phyloP scores from a whole-genome alignment of 106 monocot genomes.

The Dioscorea dumetorum region DNA sequence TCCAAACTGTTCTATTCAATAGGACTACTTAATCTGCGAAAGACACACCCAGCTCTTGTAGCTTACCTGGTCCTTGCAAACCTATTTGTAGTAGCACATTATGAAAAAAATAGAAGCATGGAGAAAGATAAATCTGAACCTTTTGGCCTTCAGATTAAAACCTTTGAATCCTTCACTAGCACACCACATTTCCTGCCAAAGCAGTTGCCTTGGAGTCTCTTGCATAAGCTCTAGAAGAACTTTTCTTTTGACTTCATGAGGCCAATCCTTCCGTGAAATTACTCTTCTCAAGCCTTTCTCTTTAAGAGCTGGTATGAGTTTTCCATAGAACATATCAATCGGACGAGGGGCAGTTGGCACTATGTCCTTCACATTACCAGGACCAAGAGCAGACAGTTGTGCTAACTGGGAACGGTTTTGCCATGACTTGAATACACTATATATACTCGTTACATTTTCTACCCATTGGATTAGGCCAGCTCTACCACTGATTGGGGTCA shows the following conservation, averaged over 20 bases:
- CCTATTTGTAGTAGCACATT: too few species aligned
- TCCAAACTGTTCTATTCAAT: too few species aligned
- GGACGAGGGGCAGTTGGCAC: conserved; percentile 80
- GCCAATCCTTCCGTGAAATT: conserved; percentile 97
- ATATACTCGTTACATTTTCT: conserved; percentile 87
- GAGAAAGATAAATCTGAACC: conserved; percentile 28
- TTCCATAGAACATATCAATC: conserved; percentile 99
- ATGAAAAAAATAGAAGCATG: background rate
- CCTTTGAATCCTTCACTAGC: conserved; percentile 89
- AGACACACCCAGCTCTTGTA: too few species aligned
- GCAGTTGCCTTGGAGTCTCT: conserved; percentile 87
- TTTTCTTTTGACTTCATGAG: conserved; percentile 96
- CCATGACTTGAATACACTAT: conserved; percentile 94
- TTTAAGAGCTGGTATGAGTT: conserved; percentile 97
- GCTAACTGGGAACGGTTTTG: conserved; percentile 62
- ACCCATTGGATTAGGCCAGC: conserved; percentile 99
- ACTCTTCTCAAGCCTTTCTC: conserved; percentile 94
- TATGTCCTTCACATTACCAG: conserved; percentile 35
- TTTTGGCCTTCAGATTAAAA: conserved; percentile 70
- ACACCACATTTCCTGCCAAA: conserved; percentile 96
- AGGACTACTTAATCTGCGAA: too few species aligned
- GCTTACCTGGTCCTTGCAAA: too few species aligned
- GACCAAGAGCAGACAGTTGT: conserved; percentile 42
- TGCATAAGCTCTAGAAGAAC: conserved; percentile 95
- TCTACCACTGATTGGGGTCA: conserved; percentile 91